phyloP scores from a whole-genome alignment of 148 eudicot genomes.

The Camellia lanceoleosa region DNA sequence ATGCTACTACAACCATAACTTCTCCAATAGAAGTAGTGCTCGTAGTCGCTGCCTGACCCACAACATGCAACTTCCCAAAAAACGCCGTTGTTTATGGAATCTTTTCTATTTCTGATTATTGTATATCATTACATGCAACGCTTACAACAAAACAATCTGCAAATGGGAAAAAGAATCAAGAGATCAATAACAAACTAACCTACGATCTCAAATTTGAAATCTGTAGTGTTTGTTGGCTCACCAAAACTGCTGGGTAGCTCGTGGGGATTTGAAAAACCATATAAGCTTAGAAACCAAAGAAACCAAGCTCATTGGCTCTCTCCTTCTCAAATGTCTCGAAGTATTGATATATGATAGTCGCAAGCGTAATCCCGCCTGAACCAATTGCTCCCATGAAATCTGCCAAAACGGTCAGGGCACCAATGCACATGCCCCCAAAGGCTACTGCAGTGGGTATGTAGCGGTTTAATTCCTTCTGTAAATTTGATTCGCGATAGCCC shows the following conservation, averaged over 20 bases:
- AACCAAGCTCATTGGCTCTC: constrained; percentile 79
- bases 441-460: constrained; percentile 89
- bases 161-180: too few relatives aligned
- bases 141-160: too few relatives aligned
- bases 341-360: too few relatives aligned
- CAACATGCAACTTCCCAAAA: too few relatives aligned
- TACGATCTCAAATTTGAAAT: not conserved
- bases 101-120: too few relatives aligned
- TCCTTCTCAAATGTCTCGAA: constrained; percentile 92
- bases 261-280: not conserved
- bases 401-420: constrained; percentile 79
- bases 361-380: too few relatives aligned
- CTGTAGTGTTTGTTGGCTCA: not conserved
- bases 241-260: not conserved
- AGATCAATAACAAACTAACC: not conserved
- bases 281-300: constrained; percentile 59
- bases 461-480: constrained; percentile 84
- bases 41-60: too few relatives aligned
- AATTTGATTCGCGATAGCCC: constrained; percentile 74
- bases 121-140: too few relatives aligned
- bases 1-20: too few relatives aligned
- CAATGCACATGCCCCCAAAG: constrained; percentile 84
- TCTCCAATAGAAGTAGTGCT: too few relatives aligned
- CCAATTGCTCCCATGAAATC: constrained; percentile 89
- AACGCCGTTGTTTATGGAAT: too few relatives aligned